These are phyloP conservation scores for Vanrija humicola DNA, from an alignment of 1,284 basidiomycete species.

Conservation along the genomic window DNA sequence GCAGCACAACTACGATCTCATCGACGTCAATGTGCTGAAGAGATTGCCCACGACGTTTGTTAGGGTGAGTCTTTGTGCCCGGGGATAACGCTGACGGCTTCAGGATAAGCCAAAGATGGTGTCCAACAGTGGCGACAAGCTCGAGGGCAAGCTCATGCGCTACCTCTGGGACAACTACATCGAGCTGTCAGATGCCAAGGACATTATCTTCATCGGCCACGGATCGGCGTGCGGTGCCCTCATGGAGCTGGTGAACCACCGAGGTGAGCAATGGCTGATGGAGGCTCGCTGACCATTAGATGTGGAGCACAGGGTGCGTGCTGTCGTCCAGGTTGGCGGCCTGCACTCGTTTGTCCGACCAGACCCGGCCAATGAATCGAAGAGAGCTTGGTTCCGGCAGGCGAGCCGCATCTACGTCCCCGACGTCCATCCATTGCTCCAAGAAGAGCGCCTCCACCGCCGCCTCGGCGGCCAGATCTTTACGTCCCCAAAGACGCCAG, in stretches of 20 bases:
- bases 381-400: constrained; percentile 42
- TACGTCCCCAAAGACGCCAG: constrained; percentile 37
- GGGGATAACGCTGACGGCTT: neutral
- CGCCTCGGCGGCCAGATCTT: constrained; percentile 44
- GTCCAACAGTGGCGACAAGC: constrained; percentile 23
- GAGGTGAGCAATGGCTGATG: constrained; percentile 54
- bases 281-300: constrained; percentile 43
- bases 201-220: constrained; percentile 79
- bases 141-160: constrained; percentile 58
- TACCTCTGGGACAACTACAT: constrained; percentile 97
- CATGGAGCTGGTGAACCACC: constrained; percentile 65
- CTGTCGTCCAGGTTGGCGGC: constrained; percentile 73
- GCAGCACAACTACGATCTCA: constrained; percentile 59
- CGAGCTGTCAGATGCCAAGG: constrained; percentile 70
- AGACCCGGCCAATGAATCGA: constrained; percentile 37
- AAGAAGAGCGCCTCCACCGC: constrained; percentile 37
- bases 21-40: constrained; percentile 83
- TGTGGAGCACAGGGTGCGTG: constrained; percentile 61
- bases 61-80: constrained; percentile 11
- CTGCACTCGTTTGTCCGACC: constrained; percentile 51
- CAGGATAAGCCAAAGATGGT: constrained; percentile 29
- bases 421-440: constrained; percentile 34
- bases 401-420: constrained; percentile 45
- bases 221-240: constrained; percentile 73
- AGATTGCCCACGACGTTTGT: constrained; percentile 54